Evolutionary conservation across 2,329 filamentous ascomycete genomes (phyloP).

Genomic region (Pseudogymnoascus sp.): DNA sequence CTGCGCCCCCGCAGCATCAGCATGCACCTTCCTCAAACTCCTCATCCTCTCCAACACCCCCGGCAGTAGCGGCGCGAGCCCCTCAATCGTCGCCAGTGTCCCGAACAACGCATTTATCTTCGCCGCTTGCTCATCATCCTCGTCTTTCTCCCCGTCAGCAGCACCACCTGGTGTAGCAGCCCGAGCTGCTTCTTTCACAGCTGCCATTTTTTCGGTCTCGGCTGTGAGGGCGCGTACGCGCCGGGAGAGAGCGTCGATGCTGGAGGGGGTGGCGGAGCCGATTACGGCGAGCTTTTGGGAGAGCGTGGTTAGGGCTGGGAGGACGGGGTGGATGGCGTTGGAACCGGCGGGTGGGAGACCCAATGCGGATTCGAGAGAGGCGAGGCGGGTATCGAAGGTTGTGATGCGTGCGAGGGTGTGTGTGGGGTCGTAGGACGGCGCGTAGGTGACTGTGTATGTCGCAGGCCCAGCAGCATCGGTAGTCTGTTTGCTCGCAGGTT

Average conservation of each 20-base stretch:
- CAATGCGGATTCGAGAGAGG: constrained; percentile 69
- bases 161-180: constrained; percentile 28
- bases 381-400: constrained; percentile 76
- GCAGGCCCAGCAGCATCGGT: constrained; percentile 26
- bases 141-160: constrained; percentile 34
- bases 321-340: constrained; percentile 56
- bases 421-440: constrained; percentile 54
- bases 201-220: constrained; percentile 63
- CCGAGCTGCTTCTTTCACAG: constrained; percentile 48
- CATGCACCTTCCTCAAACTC: constrained; percentile 75
- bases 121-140: constrained; percentile 56
- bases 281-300: constrained; percentile 73
- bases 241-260: constrained; percentile 62
- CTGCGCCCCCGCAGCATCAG: constrained; percentile 73
- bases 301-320: constrained; percentile 72
- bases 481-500: constrained; percentile 15
- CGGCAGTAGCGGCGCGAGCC: constrained; percentile 73
- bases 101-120: constrained; percentile 91
- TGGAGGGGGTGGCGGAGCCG: constrained; percentile 60
- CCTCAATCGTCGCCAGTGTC: constrained; percentile 80
- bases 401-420: constrained; percentile 72
- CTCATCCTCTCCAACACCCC: constrained; percentile 76
- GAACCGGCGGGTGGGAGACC: constrained; percentile 49
- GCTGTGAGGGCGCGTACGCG: constrained; percentile 60
- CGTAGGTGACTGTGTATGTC: constrained; percentile 58